These are phyloP conservation scores for Xylariaceae sp. DNA, from an alignment of 2,329 filamentous ascomycete species.

Conservation along the genomic window DNA sequence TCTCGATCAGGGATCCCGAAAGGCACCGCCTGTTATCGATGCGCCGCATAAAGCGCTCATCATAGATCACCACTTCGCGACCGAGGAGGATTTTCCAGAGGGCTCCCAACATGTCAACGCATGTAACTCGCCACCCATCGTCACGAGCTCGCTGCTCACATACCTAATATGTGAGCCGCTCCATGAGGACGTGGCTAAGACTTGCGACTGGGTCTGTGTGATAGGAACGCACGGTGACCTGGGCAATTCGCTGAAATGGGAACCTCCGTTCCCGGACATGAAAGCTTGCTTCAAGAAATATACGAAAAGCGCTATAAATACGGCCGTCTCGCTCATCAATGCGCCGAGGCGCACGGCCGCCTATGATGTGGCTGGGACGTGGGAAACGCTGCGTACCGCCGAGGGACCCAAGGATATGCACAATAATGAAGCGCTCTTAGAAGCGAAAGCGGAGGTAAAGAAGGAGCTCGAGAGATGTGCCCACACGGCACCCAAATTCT, in stretches of 20 bases:
- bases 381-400: conserved; percentile 51
- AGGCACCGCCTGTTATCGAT: conserved; percentile 49
- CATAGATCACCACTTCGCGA: conserved; percentile 61
- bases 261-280: conserved; percentile 63
- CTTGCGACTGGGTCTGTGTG: conserved; percentile 57
- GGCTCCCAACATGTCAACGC: conserved; percentile 53
- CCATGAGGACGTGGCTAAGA: conserved; percentile 43
- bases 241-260: conserved; percentile 60
- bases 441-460: conserved; percentile 54
- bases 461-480: conserved; percentile 57
- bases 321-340: conserved; percentile 59
- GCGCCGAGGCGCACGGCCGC: conserved; percentile 57
- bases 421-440: conserved; percentile 42
- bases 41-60: conserved; percentile 47
- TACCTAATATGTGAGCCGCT: conserved; percentile 58
- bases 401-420: conserved; percentile 47
- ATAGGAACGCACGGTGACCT: conserved; percentile 64
- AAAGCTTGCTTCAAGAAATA: conserved; percentile 52
- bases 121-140: conserved; percentile 59
- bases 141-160: conserved; percentile 58
- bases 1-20: conserved; percentile 59
- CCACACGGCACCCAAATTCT: conserved; percentile 59
- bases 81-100: conserved; percentile 50
- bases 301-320: conserved; percentile 57
- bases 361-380: conserved; percentile 56